Percentiles rank a stretch among this genome's conserved stretches.
Evolutionary conservation across 257 asterid species (phyloP).

Genomic region (Nyctanthes arbortristis): DNA sequence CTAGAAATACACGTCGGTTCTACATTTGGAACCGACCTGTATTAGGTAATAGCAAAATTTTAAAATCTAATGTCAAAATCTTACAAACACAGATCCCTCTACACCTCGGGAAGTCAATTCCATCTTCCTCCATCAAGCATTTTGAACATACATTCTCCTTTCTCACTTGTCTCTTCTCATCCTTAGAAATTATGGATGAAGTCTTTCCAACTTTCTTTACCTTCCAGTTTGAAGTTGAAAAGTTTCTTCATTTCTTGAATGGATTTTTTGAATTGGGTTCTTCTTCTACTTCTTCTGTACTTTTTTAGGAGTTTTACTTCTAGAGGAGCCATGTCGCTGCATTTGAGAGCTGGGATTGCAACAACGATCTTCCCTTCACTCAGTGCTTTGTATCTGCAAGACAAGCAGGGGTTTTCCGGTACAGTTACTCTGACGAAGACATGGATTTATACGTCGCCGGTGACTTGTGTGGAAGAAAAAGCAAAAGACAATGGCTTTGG

Average conservation of each 20-base stretch:
- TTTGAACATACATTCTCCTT: conserved; percentile 1
- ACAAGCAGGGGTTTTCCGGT: conserved; percentile 49
- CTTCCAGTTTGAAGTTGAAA: no score
- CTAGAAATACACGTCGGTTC: no score
- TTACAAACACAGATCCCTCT: no score
- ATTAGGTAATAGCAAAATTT: no score
- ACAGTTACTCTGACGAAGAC: conserved; percentile 51
- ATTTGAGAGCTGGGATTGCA: conserved; percentile 87
- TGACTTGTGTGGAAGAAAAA: conserved; percentile 69
- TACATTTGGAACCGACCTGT: no score
- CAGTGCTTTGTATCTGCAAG: conserved; percentile 77
- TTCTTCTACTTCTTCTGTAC: neutral
- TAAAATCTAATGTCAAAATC: no score
- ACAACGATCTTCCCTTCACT: conserved; percentile 53
- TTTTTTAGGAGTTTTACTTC: conserved; percentile 40
- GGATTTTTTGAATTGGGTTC: neutral
- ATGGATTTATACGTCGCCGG: conserved; percentile 81
- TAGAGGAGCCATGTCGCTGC: conserved; percentile 70
- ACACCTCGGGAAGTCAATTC: conserved; percentile 21
- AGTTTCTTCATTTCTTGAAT: neutral
- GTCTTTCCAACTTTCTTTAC: conserved; percentile 5
- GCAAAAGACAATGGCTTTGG: no score
- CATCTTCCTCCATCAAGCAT: conserved; percentile 12
- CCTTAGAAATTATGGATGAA: conserved; percentile 37
- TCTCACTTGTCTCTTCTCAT: no score